Percentiles rank a stretch among this genome's conserved stretches.
Evolutionary conservation across 352 stramenopile species (phyloP).

Genomic region (Phytophthora tubulina): DNA sequence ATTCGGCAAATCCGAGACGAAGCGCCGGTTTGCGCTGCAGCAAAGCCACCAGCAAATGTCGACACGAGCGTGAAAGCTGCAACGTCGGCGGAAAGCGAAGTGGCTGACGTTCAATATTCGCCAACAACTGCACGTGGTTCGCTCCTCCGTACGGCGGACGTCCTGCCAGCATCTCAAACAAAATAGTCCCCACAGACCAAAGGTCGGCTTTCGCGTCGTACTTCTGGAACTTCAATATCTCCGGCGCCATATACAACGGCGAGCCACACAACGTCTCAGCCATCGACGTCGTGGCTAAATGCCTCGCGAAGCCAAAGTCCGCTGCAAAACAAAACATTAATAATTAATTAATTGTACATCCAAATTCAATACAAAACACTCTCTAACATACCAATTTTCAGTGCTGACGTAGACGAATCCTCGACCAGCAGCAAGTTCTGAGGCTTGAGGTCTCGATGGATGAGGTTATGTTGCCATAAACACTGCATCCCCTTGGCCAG

Average conservation of each 20-base stretch:
- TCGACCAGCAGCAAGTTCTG: constrained; percentile 95
- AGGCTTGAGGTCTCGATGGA: constrained; percentile 94
- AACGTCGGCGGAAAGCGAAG: constrained; percentile 89
- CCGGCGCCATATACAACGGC: constrained; percentile 98
- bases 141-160: constrained; percentile 94
- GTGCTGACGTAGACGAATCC: constrained; percentile 55
- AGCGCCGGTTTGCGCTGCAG: constrained; percentile 89
- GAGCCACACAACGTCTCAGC: constrained; percentile 97
- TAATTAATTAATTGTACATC: constrained; percentile 11
- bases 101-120: constrained; percentile 94
- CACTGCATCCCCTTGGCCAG: constrained; percentile 79
- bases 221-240: constrained; percentile 95
- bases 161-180: constrained; percentile 97
- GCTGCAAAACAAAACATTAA: constrained; percentile 50
- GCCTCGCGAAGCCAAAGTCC: constrained; percentile 97
- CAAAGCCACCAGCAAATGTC: constrained; percentile 78
- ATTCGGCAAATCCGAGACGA: constrained; percentile 92
- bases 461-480: constrained; percentile 81
- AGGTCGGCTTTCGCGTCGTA: constrained; percentile 98
- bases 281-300: constrained; percentile 92
- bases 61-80: constrained; percentile 82
- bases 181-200: constrained; percentile 95
- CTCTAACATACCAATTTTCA: constrained; percentile 66
- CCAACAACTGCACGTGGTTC: constrained; percentile 95
- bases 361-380: too few species aligned